Evolutionary conservation across 306 rosid species (phyloP).

Genomic region (Hippophae rhamnoides): DNA sequence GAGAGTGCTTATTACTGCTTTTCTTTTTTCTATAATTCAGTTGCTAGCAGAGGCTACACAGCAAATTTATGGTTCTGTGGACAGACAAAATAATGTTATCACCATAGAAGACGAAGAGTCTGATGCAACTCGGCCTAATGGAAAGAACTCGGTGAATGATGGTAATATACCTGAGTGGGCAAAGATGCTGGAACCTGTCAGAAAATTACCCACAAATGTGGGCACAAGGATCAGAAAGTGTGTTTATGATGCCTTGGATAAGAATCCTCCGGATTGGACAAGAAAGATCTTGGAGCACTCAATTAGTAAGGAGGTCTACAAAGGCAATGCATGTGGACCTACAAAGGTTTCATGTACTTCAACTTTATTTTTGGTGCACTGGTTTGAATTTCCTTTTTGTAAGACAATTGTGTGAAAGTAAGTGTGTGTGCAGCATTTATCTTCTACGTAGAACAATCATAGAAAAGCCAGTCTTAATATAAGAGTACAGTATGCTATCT

Average conservation of each 20-base stretch:
- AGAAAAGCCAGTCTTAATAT: neutral
- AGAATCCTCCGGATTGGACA: constrained; percentile 94
- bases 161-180: constrained; percentile 90
- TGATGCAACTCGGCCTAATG: constrained; percentile 44
- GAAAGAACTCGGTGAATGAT: constrained; percentile 33
- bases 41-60: constrained; percentile 88
- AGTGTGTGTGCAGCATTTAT: neutral
- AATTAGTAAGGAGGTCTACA: constrained; percentile 91
- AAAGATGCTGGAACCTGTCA: constrained; percentile 75
- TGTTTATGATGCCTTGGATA: constrained; percentile 69
- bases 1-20: constrained; percentile 11
- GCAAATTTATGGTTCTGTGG: constrained; percentile 67
- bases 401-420: too few relatives aligned
- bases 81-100: constrained; percentile 42
- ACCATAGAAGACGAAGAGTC: constrained; percentile 73
- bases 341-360: constrained; percentile 62
- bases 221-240: constrained; percentile 98
- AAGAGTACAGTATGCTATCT: neutral
- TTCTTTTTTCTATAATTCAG: constrained; percentile 37
- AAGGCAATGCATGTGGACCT: constrained; percentile 99
- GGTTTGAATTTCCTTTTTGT: neutral
- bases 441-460: neutral
- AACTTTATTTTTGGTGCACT: constrained; percentile 18
- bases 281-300: constrained; percentile 69
- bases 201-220: constrained; percentile 93